phyloP scores from a whole-genome alignment of 2,329 filamentous ascomycete species.

The Xylariaceae sp. region DNA sequence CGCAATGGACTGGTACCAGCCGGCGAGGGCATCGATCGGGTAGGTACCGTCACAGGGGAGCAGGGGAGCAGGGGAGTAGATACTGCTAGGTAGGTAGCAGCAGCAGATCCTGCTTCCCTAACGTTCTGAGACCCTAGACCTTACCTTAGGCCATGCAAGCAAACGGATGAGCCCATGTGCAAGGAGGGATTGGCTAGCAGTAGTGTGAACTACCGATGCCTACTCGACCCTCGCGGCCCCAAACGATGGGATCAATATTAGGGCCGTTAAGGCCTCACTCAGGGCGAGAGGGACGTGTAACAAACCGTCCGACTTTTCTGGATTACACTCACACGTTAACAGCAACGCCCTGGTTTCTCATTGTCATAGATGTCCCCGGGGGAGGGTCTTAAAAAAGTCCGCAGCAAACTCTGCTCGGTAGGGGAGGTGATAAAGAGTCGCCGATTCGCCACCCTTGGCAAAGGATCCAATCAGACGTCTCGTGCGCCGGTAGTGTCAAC shows the following conservation, averaged over 20 bases:
- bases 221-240: slow-evolving; percentile 6
- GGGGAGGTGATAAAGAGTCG: slow-evolving; percentile 1
- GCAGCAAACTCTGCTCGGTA: background rate
- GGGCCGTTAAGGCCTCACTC: background rate
- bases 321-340: too few relatives aligned
- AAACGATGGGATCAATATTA: slow-evolving; percentile 16
- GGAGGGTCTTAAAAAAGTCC: background rate
- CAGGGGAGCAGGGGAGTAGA: too few relatives aligned
- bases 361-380: background rate
- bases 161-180: slow-evolving; percentile 24
- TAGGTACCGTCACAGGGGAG: too few relatives aligned
- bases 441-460: slow-evolving; percentile 2
- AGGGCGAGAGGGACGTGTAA: background rate
- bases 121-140: too few relatives aligned
- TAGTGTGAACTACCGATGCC: too few relatives aligned
- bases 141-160: too few relatives aligned
- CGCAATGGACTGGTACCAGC: slow-evolving; percentile 25
- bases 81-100: too few relatives aligned
- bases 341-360: background rate
- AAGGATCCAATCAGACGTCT: slow-evolving; percentile 2
- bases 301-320: background rate
- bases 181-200: slow-evolving; percentile 25
- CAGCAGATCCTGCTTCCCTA: too few relatives aligned
- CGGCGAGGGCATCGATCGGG: background rate
- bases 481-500: slow-evolving; percentile 10